Evolutionary conservation across 2,329 filamentous ascomycete species (phyloP).

Genomic region (Bipolaris gigantea): DNA sequence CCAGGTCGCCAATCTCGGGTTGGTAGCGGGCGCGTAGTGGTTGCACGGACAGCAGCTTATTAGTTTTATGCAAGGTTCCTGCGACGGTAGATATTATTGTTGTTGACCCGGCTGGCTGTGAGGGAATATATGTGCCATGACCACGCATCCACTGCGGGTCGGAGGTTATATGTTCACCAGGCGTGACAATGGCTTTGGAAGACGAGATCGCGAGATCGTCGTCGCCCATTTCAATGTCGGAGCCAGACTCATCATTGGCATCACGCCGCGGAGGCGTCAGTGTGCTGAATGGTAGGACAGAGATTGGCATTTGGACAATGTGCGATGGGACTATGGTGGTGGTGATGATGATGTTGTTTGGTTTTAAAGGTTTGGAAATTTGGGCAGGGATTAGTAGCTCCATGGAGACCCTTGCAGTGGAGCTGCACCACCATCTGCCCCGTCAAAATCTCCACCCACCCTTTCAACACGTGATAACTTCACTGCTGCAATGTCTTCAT

Average conservation of each 20-base stretch:
- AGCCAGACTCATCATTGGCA: constrained; percentile 52
- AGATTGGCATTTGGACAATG: constrained; percentile 57
- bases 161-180: constrained; percentile 83
- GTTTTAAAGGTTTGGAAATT: constrained; percentile 28
- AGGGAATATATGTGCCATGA: constrained; percentile 82
- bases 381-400: constrained; percentile 29
- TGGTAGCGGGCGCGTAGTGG: constrained; percentile 91
- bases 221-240: constrained; percentile 54
- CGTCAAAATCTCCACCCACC: too few relatives aligned
- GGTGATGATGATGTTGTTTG: constrained; percentile 2
- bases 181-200: constrained; percentile 69
- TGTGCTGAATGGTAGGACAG: constrained; percentile 58
- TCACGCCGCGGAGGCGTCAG: constrained; percentile 30
- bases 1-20: constrained; percentile 93
- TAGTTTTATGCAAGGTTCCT: constrained; percentile 87
- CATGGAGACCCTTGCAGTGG: constrained; percentile 12
- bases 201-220: constrained; percentile 38
- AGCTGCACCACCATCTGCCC: background rate
- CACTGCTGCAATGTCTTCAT: too few relatives aligned
- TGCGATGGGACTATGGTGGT: background rate
- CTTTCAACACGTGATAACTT: too few relatives aligned
- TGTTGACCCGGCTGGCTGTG: constrained; percentile 50
- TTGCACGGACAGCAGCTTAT: constrained; percentile 91
- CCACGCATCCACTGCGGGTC: constrained; percentile 99
- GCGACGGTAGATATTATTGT: constrained; percentile 88